phyloP scores from a whole-genome alignment of 1,284 basidiomycete species.

The Ustilago tritici region DNA sequence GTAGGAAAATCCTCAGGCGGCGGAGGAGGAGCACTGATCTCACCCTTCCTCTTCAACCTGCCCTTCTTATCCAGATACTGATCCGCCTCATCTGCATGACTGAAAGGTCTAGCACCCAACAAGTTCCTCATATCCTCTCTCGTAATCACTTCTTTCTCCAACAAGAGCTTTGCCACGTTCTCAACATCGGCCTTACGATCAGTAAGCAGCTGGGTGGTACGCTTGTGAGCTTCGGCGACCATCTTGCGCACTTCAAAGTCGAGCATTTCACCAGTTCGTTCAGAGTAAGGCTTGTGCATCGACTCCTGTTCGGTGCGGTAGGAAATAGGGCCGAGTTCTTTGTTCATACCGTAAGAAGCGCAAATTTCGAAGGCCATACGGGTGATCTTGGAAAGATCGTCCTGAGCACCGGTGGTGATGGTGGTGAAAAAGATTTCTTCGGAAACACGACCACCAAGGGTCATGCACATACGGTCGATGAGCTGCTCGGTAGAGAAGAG shows the following conservation, averaged over 20 bases:
- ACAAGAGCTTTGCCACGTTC: slow-evolving; percentile 88
- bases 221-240: slow-evolving; percentile 87
- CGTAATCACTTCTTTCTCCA: slow-evolving; percentile 95
- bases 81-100: slow-evolving; percentile 75
- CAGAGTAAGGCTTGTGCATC: slow-evolving; percentile 97
- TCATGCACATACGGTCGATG: slow-evolving; percentile 97
- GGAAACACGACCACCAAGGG: slow-evolving; percentile 95
- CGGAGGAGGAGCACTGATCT: slow-evolving; percentile 63
- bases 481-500: slow-evolving; percentile 95
- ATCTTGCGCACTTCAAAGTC: slow-evolving; percentile 91
- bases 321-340: slow-evolving; percentile 91
- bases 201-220: slow-evolving; percentile 85
- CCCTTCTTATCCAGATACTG: slow-evolving; percentile 68
- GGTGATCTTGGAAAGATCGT: slow-evolving; percentile 97
- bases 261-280: slow-evolving; percentile 93
- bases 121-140: slow-evolving; percentile 89
- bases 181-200: slow-evolving; percentile 89
- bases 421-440: slow-evolving; percentile 97
- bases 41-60: slow-evolving; percentile 58
- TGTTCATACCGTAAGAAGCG: slow-evolving; percentile 84
- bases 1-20: slow-evolving; percentile 57
- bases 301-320: slow-evolving; percentile 89
- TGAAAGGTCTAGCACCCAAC: slow-evolving; percentile 86
- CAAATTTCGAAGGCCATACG: slow-evolving; percentile 93
- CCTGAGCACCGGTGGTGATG: slow-evolving; percentile 98